Conservation (phyloP, 306 rosid genomes). For the Gastrolobium villosum region DNA sequence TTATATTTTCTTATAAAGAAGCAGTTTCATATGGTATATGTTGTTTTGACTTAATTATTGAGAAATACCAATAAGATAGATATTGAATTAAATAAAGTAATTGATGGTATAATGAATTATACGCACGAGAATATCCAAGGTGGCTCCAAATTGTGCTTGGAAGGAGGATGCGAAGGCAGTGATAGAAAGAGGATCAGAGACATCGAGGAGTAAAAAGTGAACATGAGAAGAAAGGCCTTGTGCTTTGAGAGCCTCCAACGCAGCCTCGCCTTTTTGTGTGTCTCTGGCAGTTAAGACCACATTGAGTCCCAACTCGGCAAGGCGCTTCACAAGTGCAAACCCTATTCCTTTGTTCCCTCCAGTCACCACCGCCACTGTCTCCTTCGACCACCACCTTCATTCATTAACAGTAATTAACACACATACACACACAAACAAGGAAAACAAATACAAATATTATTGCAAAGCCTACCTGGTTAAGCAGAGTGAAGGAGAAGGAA, state of each 20-base stretch:
- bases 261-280: conserved; percentile 63
- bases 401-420: background rate
- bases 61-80: too few species aligned
- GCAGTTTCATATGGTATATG: too few species aligned
- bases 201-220: conserved; percentile 67
- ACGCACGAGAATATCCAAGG: conserved; percentile 83
- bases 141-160: conserved; percentile 57
- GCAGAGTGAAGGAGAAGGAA: conserved; percentile 47
- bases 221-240: conserved; percentile 57
- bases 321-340: conserved; percentile 70
- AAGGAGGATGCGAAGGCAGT: conserved; percentile 64
- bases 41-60: too few species aligned
- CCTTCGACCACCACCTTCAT: conserved; percentile 88
- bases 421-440: background rate
- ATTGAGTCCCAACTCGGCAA: conserved; percentile 71
- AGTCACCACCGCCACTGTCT: conserved; percentile 83
- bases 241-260: conserved; percentile 52
- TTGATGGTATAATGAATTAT: too few species aligned
- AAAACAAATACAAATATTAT: background rate
- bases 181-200: conserved; percentile 76
- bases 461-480: conserved; percentile 26
- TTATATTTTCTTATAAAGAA: too few species aligned
- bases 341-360: conserved; percentile 96
- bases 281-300: conserved; percentile 83
- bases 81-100: too few species aligned